These are phyloP conservation scores for Cicer arietinum DNA, from an alignment of 306 rosid species.

Conservation along the genomic window DNA sequence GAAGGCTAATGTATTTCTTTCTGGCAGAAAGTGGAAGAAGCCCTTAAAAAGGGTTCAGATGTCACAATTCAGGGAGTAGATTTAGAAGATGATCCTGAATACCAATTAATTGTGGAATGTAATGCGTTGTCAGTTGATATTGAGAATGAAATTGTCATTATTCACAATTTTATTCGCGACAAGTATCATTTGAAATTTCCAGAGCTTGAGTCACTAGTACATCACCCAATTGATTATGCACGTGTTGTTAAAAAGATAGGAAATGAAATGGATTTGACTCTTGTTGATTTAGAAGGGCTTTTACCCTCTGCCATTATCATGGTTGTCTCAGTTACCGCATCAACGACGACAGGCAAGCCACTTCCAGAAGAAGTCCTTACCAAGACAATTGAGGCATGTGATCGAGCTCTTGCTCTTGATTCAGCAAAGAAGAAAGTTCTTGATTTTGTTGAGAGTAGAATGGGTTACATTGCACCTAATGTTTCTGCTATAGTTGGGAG, in stretches of 20 bases:
- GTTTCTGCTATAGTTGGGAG: slow-evolving; percentile 88
- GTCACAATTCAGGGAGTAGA: slow-evolving; percentile 60
- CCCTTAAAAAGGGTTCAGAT: slow-evolving; percentile 69
- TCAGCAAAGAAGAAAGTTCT: slow-evolving; percentile 83
- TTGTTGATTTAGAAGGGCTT: slow-evolving; percentile 91
- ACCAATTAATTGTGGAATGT: slow-evolving; percentile 90
- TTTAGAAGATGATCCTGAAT: slow-evolving; percentile 93
- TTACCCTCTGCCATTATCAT: slow-evolving; percentile 87
- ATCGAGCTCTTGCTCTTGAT: slow-evolving; percentile 88
- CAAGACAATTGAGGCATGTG: slow-evolving; percentile 84
- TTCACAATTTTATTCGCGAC: slow-evolving; percentile 92
- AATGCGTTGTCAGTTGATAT: slow-evolving; percentile 86
- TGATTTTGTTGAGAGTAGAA: slow-evolving; percentile 88
- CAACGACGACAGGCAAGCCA: slow-evolving; percentile 97
- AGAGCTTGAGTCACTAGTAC: slow-evolving; percentile 90
- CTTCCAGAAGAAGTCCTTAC: slow-evolving; percentile 80
- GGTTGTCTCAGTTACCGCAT: slow-evolving; percentile 97
- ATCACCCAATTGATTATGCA: slow-evolving; percentile 96
- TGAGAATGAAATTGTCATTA: slow-evolving; percentile 85
- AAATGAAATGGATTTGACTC: slow-evolving; percentile 85
- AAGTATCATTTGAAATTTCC: slow-evolving; percentile 90
- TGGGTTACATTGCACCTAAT: slow-evolving; percentile 92
- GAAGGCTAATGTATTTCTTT: slow-evolving; percentile 39
- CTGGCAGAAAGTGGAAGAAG: slow-evolving; percentile 89
- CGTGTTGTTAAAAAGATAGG: slow-evolving; percentile 96